Evolutionary conservation across 1,139 yeast species (phyloP), one percentile per base, ranked within the genome.

Genomic region (Geotrichum macrosporum): DNA sequence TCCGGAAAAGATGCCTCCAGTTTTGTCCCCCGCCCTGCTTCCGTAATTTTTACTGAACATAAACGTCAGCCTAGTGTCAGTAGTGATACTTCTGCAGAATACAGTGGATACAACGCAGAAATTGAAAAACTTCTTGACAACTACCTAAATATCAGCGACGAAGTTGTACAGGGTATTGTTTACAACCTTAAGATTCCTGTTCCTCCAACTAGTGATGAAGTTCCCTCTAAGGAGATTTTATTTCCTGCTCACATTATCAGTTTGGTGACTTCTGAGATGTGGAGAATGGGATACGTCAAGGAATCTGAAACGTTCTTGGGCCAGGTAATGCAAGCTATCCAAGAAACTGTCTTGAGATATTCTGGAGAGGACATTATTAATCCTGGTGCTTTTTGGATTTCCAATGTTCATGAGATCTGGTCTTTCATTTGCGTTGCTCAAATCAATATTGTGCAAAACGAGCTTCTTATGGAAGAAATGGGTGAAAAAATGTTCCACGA

Each of bases 331-430:
- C 81, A 88, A 37, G 84, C 87, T 2, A 88, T 92, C 56, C 98
- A 92, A 70, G 81, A 78, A 47, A 59, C 65, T 15, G 69, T 70
- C 27, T 57, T 65, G 59, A 59, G 62, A 48, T 57, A 56, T 41
- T 81, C 81, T 60, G 95, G 92, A 45, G 95, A 86, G 52, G 95
- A 87, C 54, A 81, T 87, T 35, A 82, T 89, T 60, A 80, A 89
- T 44, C 88, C 88, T 59, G 97, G 96, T 59, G 96, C 97, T 0
- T 92, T 92, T 72, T 92, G 99, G 99, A 74, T 94, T 57, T 86
- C 97, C 2, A 92, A 92, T 67, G 92, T 95, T 5, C 96, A 94
- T 64, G 98, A 94, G 65, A 76, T 92, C 59, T 85, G 86, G 67
- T 88, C 97, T 1, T 94, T 92, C 71, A 95, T 89, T 52, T 81